These are phyloP conservation scores for Silene latifolia DNA, from an alignment of 148 eudicot species.

Conservation along the genomic window DNA sequence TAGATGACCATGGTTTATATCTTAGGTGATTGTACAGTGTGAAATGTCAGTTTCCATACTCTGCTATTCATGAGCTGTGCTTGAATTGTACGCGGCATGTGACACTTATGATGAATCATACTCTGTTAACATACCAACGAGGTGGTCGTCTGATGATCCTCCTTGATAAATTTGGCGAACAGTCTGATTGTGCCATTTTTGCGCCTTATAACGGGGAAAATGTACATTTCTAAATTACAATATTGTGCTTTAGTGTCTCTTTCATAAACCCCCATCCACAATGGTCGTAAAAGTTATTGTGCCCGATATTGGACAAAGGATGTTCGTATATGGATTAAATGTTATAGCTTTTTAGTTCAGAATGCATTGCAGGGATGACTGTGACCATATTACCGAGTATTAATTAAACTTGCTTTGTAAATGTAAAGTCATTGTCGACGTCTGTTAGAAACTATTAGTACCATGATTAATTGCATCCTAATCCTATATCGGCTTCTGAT, in stretches of 20 bases:
- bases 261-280: too few relatives aligned
- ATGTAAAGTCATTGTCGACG: too few relatives aligned
- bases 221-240: too few relatives aligned
- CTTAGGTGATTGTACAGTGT: background rate
- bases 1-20: constrained; percentile 6
- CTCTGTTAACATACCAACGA: background rate
- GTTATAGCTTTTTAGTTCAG: background rate
- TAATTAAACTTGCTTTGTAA: too few relatives aligned
- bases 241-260: too few relatives aligned
- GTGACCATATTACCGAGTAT: too few relatives aligned
- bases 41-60: too few relatives aligned
- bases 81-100: too few relatives aligned
- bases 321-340: background rate
- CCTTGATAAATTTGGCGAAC: too few relatives aligned
- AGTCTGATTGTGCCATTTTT: background rate
- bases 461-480: background rate
- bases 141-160: background rate
- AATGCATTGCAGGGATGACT: background rate
- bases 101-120: background rate
- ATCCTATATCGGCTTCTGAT: background rate
- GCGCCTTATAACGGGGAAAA: background rate
- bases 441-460: background rate
- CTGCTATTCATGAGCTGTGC: too few relatives aligned
- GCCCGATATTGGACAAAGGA: background rate
- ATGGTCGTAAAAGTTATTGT: too few relatives aligned